phyloP scores from a whole-genome alignment of 768 basidiomycete species.

The Tubosaeta sp. region DNA sequence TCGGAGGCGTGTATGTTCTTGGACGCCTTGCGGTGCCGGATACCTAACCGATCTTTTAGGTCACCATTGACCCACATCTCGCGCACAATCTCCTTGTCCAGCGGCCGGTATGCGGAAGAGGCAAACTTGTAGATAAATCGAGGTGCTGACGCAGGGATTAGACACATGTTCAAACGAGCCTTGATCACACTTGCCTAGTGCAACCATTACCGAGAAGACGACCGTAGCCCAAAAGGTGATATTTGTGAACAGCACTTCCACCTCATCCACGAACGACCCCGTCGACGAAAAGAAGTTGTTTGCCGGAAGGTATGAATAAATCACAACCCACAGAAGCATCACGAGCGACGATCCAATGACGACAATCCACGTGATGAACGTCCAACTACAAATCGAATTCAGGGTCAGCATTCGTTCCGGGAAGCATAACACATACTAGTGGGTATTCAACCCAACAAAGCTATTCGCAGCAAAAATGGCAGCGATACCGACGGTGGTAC shows the following conservation, averaged over 20 bases:
- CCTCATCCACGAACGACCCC: slow-evolving; percentile 69
- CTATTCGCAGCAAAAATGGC: slow-evolving; percentile 87
- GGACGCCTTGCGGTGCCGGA: slow-evolving; percentile 56
- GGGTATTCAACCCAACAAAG: slow-evolving; percentile 85
- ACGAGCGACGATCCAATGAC: slow-evolving; percentile 76
- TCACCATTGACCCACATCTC: slow-evolving; percentile 88
- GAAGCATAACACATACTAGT: slow-evolving; percentile 64
- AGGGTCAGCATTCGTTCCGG: neutral
- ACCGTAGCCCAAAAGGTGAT: slow-evolving; percentile 84
- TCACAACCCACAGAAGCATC: slow-evolving; percentile 82
- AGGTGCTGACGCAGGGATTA: slow-evolving; percentile 53
- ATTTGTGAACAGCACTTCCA: slow-evolving; percentile 68
- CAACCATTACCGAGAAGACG: slow-evolving; percentile 60
- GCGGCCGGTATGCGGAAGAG: slow-evolving; percentile 64
- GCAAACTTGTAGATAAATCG: slow-evolving; percentile 76
- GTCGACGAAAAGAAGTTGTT: slow-evolving; percentile 70
- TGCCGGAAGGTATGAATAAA: slow-evolving; percentile 80
- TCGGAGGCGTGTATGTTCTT: slow-evolving; percentile 35
- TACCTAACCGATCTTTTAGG: slow-evolving; percentile 76
- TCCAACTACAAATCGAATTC: slow-evolving; percentile 55
- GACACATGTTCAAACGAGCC: neutral
- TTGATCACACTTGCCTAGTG: slow-evolving; percentile 54
- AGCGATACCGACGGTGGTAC: slow-evolving; percentile 84
- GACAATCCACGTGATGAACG: slow-evolving; percentile 78
- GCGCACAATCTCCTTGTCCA: slow-evolving; percentile 87